Evolutionary conservation across 257 asterid genomes (phyloP), one percentile per base, ranked within the genome.

Genomic region (Nicotiana tomentosiformis): DNA sequence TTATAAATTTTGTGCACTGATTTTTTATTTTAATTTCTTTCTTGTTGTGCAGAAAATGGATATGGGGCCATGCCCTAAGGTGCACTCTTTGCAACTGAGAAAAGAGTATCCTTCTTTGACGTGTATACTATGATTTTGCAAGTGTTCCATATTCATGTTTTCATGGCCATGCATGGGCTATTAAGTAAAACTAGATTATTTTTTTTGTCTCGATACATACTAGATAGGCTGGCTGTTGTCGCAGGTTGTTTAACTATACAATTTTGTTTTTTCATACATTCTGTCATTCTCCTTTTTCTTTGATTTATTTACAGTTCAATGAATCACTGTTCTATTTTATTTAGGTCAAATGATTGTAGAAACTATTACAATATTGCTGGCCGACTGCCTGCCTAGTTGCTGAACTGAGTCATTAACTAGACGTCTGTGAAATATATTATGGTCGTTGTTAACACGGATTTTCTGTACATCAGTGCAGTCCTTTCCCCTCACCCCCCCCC

Each of bases 1-100:
- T 56, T 78, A 81, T 82, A 30, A 12, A 46, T 23, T 43, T 77
- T 77, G 46, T 67, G 43, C 14, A 17, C 46, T 56, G 58, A 37
- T 57, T 66, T 64, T 55, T 74, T 10, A 17, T 53, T 72, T 65
- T 35, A 70, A 32, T 61, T 20, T 37, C 29, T 82, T 32, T 4
- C 46, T n/a, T 77, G 64, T 35, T 86, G 76, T 87, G 88, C 91
- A 95, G 98, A 95, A 95, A 92, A 95, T 95, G 97, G 98, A 95
- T 84, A 89, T 90, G 92, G 98, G 98, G 30, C 97, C 97, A 5
- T 95, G 98, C 90, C 97, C 97, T 1, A 95, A 95, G 92, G 93
- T 93, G 89, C 98, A 95, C 67, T 95, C 97, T 0, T 88, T 95
- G 94, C 98, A 86, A 88, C 95, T 95, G 84, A 91, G 98, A 79